Base-by-base conservation (phyloP, 2,329 filamentous ascomycete species). In the Ophiostoma novo-ulmi region DNA sequence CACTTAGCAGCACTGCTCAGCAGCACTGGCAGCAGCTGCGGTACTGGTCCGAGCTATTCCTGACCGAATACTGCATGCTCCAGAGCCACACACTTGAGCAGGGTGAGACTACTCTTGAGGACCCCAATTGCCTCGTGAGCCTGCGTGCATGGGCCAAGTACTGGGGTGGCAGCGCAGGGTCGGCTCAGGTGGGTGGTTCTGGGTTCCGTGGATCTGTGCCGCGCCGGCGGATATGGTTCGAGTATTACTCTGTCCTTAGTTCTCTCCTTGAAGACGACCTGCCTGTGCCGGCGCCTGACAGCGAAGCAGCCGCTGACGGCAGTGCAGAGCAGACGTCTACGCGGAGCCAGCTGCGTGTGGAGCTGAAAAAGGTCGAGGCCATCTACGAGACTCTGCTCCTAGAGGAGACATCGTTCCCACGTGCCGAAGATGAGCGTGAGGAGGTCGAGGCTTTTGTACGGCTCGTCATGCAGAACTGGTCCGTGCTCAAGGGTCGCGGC, bases 371-470 rank as follows among this genome's bases (percentile, higher is more conserved):
- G 69, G 89, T 94, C 11, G 93, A 98, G 79, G 80, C 86, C 1
- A 86, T 89, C 10, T 98, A 96, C 77, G 93, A 97, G 78, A 85
- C 85, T 20, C 82, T 95, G 4, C 82, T 99, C 36, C 83, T 97
- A 4, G 86, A 85, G 71, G 92, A 96, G 77, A 91, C 91, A 0
- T 84, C 85, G 38, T 99, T 99, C 75, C 95, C 95, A 0, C 90
- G 88, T 75, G 94, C 95, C 0, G 90, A 91, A 61, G 88, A 95
- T 76, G 85, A 87, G 69, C 93, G 94, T 71, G 82, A 86, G 64
- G 91, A 94, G 77, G 87, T 98, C 2, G 94, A 98, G 78, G 82
- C 83, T 10, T 98, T 95, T 84, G 88, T 93, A 26, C 87, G 91
- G 73, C 85, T 90, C 70, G 91, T 93, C 11, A 89, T 97, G 77